Evolutionary conservation across 116 monocot genomes (phyloP).

Genomic region (Phalaenopsis hybrid): DNA sequence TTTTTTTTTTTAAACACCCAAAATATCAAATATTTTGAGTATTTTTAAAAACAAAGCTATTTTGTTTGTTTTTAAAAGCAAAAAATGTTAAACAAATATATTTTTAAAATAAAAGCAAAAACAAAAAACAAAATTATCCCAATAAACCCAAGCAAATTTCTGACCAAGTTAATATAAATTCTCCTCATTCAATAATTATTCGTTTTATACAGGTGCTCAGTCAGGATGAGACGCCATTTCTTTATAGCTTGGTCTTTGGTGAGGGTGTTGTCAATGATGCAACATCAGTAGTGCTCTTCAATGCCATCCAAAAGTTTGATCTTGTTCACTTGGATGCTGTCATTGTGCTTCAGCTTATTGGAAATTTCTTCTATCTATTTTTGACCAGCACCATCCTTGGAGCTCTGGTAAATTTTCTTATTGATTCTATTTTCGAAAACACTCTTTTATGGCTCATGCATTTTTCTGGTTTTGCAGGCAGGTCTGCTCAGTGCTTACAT

Average conservation of each 20-base stretch:
- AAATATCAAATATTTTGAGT: too few relatives aligned
- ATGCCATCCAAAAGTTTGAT: constrained; percentile 58
- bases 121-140: too few relatives aligned
- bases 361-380: constrained; percentile 45
- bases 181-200: not conserved
- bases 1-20: too few relatives aligned
- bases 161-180: not conserved
- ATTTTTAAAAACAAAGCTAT: too few relatives aligned
- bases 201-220: constrained; percentile 39
- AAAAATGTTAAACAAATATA: too few relatives aligned
- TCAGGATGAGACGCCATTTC: constrained; percentile 62
- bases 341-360: constrained; percentile 20
- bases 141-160: too few relatives aligned
- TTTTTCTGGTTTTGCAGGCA: constrained; percentile 33
- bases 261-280: constrained; percentile 76
- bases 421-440: not conserved
- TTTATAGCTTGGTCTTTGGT: constrained; percentile 65
- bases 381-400: constrained; percentile 41
- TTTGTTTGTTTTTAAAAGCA: too few relatives aligned
- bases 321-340: constrained; percentile 24
- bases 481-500: constrained; percentile 88
- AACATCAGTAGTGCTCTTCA: constrained; percentile 62
- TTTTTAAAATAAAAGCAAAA: too few relatives aligned
- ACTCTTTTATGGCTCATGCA: not conserved
- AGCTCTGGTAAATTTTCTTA: constrained; percentile 26